Evolutionary conservation across 306 rosid species (phyloP).

Genomic region (Heteromeles arbutifolia): DNA sequence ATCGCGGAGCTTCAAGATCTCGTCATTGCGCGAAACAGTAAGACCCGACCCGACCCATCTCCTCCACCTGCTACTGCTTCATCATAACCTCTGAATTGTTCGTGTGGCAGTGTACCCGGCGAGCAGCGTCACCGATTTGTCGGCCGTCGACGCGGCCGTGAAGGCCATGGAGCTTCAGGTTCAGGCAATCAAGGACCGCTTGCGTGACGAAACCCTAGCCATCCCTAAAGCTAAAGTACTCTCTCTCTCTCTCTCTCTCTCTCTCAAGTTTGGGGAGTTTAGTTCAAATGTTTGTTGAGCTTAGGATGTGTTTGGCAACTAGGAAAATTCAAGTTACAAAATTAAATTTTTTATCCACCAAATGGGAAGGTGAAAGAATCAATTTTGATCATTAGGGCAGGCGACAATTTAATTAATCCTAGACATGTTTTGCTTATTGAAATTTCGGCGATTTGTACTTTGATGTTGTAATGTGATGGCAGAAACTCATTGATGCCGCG

Average conservation of each 20-base stretch:
- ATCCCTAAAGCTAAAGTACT: conserved; percentile 81
- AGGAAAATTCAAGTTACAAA: neutral
- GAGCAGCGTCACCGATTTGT: conserved; percentile 63
- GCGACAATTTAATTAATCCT: neutral
- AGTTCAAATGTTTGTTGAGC: neutral
- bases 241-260: neutral
- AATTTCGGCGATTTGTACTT: conserved; percentile 9
- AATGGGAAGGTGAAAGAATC: neutral
- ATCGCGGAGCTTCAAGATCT: conserved; percentile 79
- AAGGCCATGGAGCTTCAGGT: conserved; percentile 84
- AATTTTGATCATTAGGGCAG: neutral
- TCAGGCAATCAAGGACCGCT: conserved; percentile 67
- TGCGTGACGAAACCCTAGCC: conserved; percentile 73
- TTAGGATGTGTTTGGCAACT: neutral
- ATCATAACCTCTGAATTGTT: neutral
- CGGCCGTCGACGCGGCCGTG: conserved; percentile 62
- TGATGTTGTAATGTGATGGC: conserved; percentile 17
- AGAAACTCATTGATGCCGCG: conserved; percentile 67
- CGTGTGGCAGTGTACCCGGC: conserved; percentile 64
- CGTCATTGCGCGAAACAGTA: conserved; percentile 81
- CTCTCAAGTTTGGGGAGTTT: neutral
- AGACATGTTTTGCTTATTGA: neutral
- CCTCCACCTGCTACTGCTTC: neutral
- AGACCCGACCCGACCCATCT: conserved; percentile 12
- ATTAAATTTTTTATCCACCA: neutral